These are phyloP conservation scores for Trametes versicolor DNA, from an alignment of 1,284 basidiomycete species.

Conservation along the genomic window DNA sequence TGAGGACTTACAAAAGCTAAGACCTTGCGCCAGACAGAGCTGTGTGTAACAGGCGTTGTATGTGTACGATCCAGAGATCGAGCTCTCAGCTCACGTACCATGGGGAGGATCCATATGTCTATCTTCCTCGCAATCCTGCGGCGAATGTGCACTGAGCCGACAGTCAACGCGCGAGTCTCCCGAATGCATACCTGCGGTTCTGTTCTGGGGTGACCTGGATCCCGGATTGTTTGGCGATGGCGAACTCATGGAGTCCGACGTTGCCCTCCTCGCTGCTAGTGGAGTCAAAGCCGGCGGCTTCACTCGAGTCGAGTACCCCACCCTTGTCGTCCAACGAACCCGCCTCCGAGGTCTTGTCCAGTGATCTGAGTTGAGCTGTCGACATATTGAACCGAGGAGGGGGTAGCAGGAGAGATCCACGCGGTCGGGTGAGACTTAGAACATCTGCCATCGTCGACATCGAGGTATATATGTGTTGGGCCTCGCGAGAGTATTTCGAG, in stretches of 20 bases:
- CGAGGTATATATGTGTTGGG: background rate
- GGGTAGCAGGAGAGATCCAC: background rate
- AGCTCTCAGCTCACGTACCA: constrained; percentile 14
- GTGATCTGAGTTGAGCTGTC: constrained; percentile 1
- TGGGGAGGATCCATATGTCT: constrained; percentile 34
- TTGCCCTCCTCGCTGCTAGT: constrained; percentile 28
- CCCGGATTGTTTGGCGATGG: constrained; percentile 30
- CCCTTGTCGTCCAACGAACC: constrained; percentile 16
- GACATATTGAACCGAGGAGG: constrained; percentile 5
- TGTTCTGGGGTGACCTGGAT: constrained; percentile 28
- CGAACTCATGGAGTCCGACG: constrained; percentile 33
- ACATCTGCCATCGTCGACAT: too few species aligned
- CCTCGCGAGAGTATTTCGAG: too few species aligned
- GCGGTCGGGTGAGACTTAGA: background rate
- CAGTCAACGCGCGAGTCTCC: too few species aligned
- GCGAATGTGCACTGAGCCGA: background rate
- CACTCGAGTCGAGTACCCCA: constrained; percentile 15
- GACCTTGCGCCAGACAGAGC: constrained; percentile 35
- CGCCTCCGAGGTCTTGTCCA: constrained; percentile 20
- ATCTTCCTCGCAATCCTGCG: constrained; percentile 35
- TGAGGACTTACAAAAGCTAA: constrained; percentile 29
- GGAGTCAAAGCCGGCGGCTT: background rate
- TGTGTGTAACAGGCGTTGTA: constrained; percentile 1
- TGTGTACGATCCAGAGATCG: too few species aligned
- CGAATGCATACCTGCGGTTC: constrained; percentile 20